Evolutionary conservation across 1,284 basidiomycete genomes (phyloP).

Genomic region (Leucoagaricus sp.): DNA sequence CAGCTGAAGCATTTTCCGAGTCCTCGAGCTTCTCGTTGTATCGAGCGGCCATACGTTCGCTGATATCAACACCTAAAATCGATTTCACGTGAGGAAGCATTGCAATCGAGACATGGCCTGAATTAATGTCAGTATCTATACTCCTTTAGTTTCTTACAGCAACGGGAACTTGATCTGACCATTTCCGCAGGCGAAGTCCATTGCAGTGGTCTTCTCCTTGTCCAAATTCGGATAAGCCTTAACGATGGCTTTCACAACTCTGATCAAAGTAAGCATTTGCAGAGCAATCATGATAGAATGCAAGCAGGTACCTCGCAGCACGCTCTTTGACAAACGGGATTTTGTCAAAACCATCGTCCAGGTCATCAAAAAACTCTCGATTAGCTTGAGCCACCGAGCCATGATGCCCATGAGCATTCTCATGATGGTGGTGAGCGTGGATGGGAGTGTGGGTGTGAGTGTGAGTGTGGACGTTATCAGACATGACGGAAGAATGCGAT

Average conservation of each 20-base stretch:
- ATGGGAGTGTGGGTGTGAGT: too few relatives aligned
- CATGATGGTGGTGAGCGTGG: slow-evolving; percentile 14
- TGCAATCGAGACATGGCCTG: slow-evolving; percentile 59
- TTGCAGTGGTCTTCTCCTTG: slow-evolving; percentile 51
- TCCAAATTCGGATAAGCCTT: slow-evolving; percentile 46
- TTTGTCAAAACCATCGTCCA: slow-evolving; percentile 24
- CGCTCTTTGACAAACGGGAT: slow-evolving; percentile 24
- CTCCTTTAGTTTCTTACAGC: not conserved
- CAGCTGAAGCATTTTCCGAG: slow-evolving; percentile 53
- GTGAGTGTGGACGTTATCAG: not conserved
- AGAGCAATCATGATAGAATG: not conserved
- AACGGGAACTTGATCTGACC: slow-evolving; percentile 36
- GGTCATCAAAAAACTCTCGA: slow-evolving; percentile 24
- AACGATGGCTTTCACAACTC: slow-evolving; percentile 42
- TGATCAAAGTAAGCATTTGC: slow-evolving; percentile 15
- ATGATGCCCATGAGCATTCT: slow-evolving; percentile 14
- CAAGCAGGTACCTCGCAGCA: slow-evolving; percentile 22
- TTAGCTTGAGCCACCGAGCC: slow-evolving; percentile 23
- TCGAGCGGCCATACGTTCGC: slow-evolving; percentile 58
- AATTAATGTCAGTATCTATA: not conserved
- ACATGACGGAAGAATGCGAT: too few relatives aligned
- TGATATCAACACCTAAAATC: slow-evolving; percentile 71
- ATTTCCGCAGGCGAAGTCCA: slow-evolving; percentile 75
- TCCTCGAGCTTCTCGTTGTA: slow-evolving; percentile 57
- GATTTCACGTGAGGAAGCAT: slow-evolving; percentile 54